These are phyloP conservation scores for Obelidium mucronatum DNA, from an alignment of 192 early-diverging fungal species.

Conservation along the genomic window DNA sequence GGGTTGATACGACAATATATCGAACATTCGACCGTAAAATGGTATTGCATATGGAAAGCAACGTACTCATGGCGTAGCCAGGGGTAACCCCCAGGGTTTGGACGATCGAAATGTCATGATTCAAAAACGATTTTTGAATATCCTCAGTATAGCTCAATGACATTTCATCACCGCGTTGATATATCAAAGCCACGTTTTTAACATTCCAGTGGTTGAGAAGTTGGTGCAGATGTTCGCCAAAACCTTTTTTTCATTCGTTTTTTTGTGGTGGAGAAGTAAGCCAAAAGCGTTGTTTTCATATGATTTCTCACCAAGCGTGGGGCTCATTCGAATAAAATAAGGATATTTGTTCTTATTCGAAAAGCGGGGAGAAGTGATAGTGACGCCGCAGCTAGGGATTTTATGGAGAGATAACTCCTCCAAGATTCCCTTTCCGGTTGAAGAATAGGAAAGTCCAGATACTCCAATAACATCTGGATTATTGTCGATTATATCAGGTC, in stretches of 20 bases:
- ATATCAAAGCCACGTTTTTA: neutral
- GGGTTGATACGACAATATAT: conserved; percentile 2
- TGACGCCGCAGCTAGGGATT: neutral
- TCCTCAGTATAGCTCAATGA: neutral
- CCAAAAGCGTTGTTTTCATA: too few relatives aligned
- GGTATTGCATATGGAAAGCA: neutral
- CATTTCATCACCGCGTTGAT: conserved; percentile 12
- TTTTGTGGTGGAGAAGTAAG: neutral
- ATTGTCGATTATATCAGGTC: neutral
- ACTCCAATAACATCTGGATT: conserved; percentile 10
- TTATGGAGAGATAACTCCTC: neutral
- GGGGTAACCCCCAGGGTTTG: neutral
- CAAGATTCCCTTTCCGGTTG: neutral
- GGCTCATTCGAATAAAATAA: conserved; percentile 1
- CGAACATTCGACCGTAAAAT: neutral
- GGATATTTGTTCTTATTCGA: conserved; percentile 23
- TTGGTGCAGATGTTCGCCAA: conserved; percentile 13
- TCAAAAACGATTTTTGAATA: neutral
- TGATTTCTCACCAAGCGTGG: neutral
- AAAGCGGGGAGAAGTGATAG: conserved; percentile 2
- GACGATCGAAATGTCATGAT: neutral
- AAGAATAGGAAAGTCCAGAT: neutral
- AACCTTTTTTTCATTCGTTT: neutral
- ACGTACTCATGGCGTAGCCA: neutral
- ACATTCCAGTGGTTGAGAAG: neutral